These are phyloP conservation scores for Juncus effusus DNA, from an alignment of 176 grass and related monocot species.

Conservation along the genomic window DNA sequence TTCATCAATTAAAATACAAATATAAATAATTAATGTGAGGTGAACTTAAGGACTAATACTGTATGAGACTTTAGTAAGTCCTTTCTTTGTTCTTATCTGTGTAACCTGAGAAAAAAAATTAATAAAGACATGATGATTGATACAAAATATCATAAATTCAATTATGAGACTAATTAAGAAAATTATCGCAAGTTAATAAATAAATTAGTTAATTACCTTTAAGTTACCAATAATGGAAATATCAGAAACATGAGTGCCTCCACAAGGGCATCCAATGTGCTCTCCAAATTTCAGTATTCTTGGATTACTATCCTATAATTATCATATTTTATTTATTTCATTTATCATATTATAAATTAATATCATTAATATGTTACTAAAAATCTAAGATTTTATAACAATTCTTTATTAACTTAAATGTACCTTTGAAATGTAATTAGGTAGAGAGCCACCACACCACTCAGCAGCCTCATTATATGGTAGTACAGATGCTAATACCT, in stretches of 20 bases:
- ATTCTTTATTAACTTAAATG: constrained; percentile 11
- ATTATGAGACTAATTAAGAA: neutral
- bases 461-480: constrained; percentile 64
- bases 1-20: no score
- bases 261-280: constrained; percentile 61
- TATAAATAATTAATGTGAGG: neutral
- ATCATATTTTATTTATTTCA: no score
- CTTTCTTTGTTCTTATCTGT: constrained; percentile 78
- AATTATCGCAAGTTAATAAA: neutral
- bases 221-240: constrained; percentile 45
- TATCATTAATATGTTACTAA: neutral
- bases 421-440: constrained; percentile 80
- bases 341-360: constrained; percentile 16
- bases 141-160: neutral
- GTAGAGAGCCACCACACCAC: constrained; percentile 69
- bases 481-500: constrained; percentile 71
- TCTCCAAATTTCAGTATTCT: constrained; percentile 71
- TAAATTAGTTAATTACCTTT: constrained; percentile 39
- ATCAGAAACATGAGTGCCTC: constrained; percentile 82
- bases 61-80: constrained; percentile 68
- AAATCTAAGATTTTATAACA: constrained; percentile 12
- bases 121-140: neutral
- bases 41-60: constrained; percentile 40
- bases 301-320: constrained; percentile 63
- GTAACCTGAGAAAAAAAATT: constrained; percentile 48